These are phyloP conservation scores for Fremontodendron californicum DNA, from an alignment of 345 rosid genomes.

Conservation along the genomic window DNA sequence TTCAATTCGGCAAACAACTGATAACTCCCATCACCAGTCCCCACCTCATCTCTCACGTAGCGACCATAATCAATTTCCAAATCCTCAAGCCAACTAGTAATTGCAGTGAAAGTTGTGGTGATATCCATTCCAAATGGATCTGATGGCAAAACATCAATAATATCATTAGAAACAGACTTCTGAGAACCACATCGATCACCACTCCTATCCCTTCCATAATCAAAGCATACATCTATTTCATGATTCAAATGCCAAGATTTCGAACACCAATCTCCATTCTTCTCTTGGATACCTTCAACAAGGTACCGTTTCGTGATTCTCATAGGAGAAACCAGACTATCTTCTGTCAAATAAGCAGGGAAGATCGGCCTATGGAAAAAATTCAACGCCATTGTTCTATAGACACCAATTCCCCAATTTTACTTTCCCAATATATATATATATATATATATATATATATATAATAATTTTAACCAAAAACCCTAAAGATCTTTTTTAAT, in stretches of 20 bases:
- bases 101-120: constrained; percentile 66
- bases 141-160: constrained; percentile 49
- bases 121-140: constrained; percentile 98
- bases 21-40: too few species aligned
- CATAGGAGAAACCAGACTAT: constrained; percentile 58
- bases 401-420: constrained; percentile 18
- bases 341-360: constrained; percentile 57
- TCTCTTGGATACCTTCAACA: constrained; percentile 47
- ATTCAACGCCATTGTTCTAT: constrained; percentile 69
- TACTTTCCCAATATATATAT: constrained; percentile 2
- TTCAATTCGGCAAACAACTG: too few species aligned
- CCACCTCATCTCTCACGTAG: too few species aligned
- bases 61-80: too few species aligned
- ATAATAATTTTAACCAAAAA: not conserved
- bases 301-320: constrained; percentile 60
- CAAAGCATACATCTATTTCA: too few species aligned
- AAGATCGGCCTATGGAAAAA: constrained; percentile 66
- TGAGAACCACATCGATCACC: too few species aligned
- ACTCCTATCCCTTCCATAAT: too few species aligned
- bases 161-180: too few species aligned
- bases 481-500: not conserved
- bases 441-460: too few species aligned
- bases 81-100: too few species aligned
- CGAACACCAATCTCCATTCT: too few species aligned
- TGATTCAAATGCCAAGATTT: too few species aligned